Evolutionary conservation across 305 asterid species (phyloP).

Genomic region (Solanum hybrid): DNA sequence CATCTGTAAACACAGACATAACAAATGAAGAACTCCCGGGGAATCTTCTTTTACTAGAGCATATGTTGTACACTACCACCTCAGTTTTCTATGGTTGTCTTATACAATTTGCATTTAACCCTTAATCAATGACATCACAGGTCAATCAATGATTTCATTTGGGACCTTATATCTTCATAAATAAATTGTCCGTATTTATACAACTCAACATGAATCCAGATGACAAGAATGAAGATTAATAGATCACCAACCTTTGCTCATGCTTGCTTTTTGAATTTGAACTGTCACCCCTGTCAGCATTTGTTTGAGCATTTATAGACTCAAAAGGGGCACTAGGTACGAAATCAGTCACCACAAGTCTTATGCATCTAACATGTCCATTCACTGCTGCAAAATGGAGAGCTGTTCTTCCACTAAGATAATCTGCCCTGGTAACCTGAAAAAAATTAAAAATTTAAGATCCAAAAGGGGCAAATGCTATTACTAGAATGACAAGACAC

Average conservation of each 20-base stretch:
- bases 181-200: neutral
- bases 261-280: slow-evolving; percentile 45
- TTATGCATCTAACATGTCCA: slow-evolving; percentile 83
- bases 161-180: neutral
- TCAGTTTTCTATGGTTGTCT: neutral
- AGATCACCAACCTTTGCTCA: slow-evolving; percentile 30
- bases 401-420: slow-evolving; percentile 93
- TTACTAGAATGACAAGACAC: neutral
- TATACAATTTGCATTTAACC: neutral
- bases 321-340: slow-evolving; percentile 78
- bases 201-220: neutral
- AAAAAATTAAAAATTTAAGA: neutral
- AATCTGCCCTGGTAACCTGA: slow-evolving; percentile 88
- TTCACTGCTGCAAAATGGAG: slow-evolving; percentile 91
- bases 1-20: neutral
- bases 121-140: neutral
- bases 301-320: slow-evolving; percentile 29
- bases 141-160: neutral
- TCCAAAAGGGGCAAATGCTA: neutral
- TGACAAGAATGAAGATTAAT: neutral
- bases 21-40: neutral
- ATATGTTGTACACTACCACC: neutral
- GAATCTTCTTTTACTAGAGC: neutral
- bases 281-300: slow-evolving; percentile 33
- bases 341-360: slow-evolving; percentile 83